Evolutionary conservation across 768 basidiomycete genomes (phyloP), one percentile per base, ranked within the genome.

Genomic region (Suillus clintonianus): DNA sequence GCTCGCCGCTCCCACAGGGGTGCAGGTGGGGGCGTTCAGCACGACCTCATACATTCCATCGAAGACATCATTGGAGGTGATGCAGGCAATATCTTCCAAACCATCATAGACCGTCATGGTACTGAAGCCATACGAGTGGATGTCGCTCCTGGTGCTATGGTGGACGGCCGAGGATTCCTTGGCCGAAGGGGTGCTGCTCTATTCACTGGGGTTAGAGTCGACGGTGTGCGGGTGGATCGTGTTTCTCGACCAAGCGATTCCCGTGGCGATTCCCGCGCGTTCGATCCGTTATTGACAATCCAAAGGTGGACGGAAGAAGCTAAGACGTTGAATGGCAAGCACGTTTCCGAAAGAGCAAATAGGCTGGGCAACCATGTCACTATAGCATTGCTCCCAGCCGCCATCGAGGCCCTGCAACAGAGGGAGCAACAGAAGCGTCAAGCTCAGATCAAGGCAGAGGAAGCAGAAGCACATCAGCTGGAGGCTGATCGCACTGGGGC

Each of bases 261-360:
- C 45, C 87, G 86, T 42, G 36, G 69, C 15, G 75, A 76, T 41
- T 55, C 65, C 0, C 75, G 68, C 47, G 88, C 87, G 51, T 89
- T 94, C 56, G 88, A 91, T 37, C 94, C 95, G 2, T 77, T 93
- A 61, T 81, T 91, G 11, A 97, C 95, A 1, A 72, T 89, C 36
- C 91, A 94, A 69, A 86, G 96, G 62, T 98, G 96, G 96, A 79
- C 85, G 1, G 95, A 97, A 72, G 95, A 97, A 74, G 87, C 86
- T 64, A 92, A 91, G 71, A 88, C 92, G 37, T 77, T 92, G 27
- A 89, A 94, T 62, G 89, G 91, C 17, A 87, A 88, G 66, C 90
- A 90, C 63, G 85, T 89, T 10, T 75, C 83, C 13, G 88, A 91
- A 62, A 85, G 94, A 22, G 81, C 87, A 22, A 80, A 76, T 27